Evolutionary conservation across 2,329 filamentous ascomycete genomes (phyloP).

Genomic region (Colletotrichum agaves): DNA sequence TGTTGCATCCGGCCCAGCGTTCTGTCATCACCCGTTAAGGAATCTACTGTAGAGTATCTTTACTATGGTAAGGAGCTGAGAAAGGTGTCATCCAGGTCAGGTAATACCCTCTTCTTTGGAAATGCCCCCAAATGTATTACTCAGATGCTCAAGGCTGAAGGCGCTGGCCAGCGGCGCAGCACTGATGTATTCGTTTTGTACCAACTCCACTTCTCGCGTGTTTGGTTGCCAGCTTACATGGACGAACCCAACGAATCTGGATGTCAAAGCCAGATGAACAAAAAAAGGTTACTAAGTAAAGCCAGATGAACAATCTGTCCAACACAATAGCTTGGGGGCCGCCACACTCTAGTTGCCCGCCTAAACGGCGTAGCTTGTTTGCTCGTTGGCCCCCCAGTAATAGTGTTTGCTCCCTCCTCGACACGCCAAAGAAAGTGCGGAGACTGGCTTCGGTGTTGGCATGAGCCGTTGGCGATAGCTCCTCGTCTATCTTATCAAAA

Average conservation of each 20-base stretch:
- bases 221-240: neutral
- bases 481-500: conserved; percentile 5
- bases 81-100: no score
- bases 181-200: neutral
- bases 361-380: neutral
- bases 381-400: neutral
- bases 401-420: conserved; percentile 1
- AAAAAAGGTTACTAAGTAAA: no score
- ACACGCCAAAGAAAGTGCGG: neutral
- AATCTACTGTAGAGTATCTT: neutral
- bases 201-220: neutral
- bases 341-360: neutral
- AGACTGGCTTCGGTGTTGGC: neutral
- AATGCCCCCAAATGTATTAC: no score
- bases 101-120: no score
- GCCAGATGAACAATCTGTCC: neutral
- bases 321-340: conserved; percentile 3
- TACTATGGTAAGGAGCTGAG: no score
- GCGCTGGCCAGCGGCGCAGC: neutral
- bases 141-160: no score
- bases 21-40: conserved; percentile 11
- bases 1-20: neutral
- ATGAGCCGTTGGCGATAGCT: conserved; percentile 3
- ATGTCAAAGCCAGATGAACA: neutral
- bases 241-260: neutral